Evolutionary conservation across 2,329 filamentous ascomycete species (phyloP).

Genomic region (Colletotrichum sp.): DNA sequence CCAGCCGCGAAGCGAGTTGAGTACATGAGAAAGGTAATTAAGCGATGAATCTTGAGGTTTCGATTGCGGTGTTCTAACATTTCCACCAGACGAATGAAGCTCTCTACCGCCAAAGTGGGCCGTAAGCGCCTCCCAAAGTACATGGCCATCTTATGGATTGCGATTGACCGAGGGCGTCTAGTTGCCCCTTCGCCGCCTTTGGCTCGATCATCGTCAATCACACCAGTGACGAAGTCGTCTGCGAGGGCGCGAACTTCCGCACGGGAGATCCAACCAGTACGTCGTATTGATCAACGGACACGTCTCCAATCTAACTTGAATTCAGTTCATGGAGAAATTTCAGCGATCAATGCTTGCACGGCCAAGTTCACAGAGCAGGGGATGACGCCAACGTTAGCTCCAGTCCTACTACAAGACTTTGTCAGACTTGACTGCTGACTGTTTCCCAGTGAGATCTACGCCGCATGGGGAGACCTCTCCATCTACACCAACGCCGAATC

Average conservation of each 20-base stretch:
- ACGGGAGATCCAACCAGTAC: slow-evolving; percentile 13
- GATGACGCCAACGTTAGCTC: slow-evolving; percentile 4
- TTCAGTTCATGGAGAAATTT: slow-evolving; percentile 12
- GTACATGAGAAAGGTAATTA: slow-evolving; percentile 3
- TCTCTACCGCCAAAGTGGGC: slow-evolving; percentile 7
- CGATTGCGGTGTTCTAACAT: background rate
- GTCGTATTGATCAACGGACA: background rate
- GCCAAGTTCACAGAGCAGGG: slow-evolving; percentile 5
- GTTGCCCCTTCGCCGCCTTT: slow-evolving; percentile 59
- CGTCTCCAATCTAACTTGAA: background rate
- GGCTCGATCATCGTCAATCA: slow-evolving; percentile 62
- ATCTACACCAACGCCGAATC: slow-evolving; percentile 64
- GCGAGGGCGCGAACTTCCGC: slow-evolving; percentile 14
- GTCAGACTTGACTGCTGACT: rapidly evolving
- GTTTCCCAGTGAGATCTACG: slow-evolving; percentile 34
- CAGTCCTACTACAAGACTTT: rapidly evolving
- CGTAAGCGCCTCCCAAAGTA: background rate
- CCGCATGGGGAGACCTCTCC: slow-evolving; percentile 49
- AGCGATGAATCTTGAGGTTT: rapidly evolving
- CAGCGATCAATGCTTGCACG: slow-evolving; percentile 13
- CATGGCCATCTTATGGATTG: background rate
- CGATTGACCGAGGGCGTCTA: background rate
- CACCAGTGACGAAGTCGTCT: slow-evolving; percentile 41
- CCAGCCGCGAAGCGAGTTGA: slow-evolving; percentile 1
- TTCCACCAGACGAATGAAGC: background rate